phyloP scores from a whole-genome alignment of 1,284 basidiomycete genomes.

The Trichosporon faecale region DNA sequence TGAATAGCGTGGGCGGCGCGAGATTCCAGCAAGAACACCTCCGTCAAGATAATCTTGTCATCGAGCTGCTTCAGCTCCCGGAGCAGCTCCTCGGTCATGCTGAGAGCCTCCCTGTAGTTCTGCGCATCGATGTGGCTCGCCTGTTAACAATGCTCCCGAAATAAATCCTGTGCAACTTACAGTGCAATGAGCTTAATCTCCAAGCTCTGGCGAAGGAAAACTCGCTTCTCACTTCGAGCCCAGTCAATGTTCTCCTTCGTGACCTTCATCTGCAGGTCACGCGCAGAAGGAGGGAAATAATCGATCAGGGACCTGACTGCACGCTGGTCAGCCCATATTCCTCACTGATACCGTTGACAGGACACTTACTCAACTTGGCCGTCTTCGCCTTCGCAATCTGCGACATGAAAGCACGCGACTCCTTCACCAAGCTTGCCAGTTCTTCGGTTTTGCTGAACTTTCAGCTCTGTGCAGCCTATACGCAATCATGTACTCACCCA shows the following conservation, averaged over 20 bases:
- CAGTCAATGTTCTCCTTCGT: conserved; percentile 88
- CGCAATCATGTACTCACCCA: conserved; percentile 58
- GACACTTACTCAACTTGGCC: conserved; percentile 82
- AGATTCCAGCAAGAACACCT: conserved; percentile 91
- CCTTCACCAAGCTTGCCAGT: conserved; percentile 79
- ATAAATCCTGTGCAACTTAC: conserved; percentile 54
- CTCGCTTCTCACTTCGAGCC: conserved; percentile 87
- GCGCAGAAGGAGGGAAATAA: conserved; percentile 75
- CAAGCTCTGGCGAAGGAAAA: conserved; percentile 91
- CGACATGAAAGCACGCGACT: conserved; percentile 86
- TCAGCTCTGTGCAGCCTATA: conserved; percentile 6
- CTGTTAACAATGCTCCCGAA: background rate
- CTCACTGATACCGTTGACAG: too few relatives aligned
- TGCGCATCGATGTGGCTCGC: conserved; percentile 71
- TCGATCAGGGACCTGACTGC: conserved; percentile 87
- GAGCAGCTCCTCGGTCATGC: conserved; percentile 78
- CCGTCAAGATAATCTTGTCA: conserved; percentile 96
- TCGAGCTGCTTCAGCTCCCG: conserved; percentile 89
- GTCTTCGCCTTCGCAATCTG: conserved; percentile 97
- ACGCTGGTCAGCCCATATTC: conserved; percentile 1
- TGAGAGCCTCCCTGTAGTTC: conserved; percentile 74
- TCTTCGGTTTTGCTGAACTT: conserved; percentile 72
- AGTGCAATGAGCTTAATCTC: conserved; percentile 84
- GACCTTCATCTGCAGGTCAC: conserved; percentile 77
- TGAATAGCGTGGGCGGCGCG: conserved; percentile 84